These are phyloP conservation scores for Fraxinus angustifolia DNA, from an alignment of 305 asterid species.

Conservation along the genomic window DNA sequence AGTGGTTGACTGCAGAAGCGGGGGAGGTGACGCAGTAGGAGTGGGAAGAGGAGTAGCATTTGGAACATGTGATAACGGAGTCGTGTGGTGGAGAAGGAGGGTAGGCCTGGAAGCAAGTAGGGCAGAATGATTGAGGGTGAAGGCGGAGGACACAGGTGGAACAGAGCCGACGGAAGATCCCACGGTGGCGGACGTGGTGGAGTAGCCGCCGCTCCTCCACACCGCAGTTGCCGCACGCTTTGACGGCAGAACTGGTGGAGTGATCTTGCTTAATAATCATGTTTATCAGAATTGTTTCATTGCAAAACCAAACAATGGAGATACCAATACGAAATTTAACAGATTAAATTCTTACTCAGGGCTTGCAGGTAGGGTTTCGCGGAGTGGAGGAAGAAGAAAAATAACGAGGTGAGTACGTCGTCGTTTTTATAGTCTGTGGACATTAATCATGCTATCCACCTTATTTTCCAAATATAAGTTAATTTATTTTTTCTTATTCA, in stretches of 20 bases:
- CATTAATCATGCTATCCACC: neutral
- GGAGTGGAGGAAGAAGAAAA: neutral
- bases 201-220: constrained; percentile 55
- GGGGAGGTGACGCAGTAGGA: constrained; percentile 41
- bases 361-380: constrained; percentile 5
- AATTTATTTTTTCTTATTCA: no score
- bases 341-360: neutral
- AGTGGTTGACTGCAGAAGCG: constrained; percentile 37
- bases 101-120: constrained; percentile 72
- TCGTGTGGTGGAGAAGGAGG: constrained; percentile 44
- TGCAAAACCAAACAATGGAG: neutral
- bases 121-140: constrained; percentile 74
- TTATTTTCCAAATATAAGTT: neutral
- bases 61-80: constrained; percentile 48
- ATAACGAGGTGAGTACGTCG: neutral
- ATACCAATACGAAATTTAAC: neutral
- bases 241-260: constrained; percentile 12
- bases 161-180: constrained; percentile 64
- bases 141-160: constrained; percentile 83
- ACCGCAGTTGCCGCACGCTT: constrained; percentile 63
- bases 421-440: neutral
- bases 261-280: constrained; percentile 39
- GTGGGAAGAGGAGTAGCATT: constrained; percentile 74
- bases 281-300: neutral
- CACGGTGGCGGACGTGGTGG: constrained; percentile 70